These are phyloP conservation scores for Cadophora gregata DNA, from an alignment of 2,329 filamentous ascomycete genomes.

Conservation along the genomic window DNA sequence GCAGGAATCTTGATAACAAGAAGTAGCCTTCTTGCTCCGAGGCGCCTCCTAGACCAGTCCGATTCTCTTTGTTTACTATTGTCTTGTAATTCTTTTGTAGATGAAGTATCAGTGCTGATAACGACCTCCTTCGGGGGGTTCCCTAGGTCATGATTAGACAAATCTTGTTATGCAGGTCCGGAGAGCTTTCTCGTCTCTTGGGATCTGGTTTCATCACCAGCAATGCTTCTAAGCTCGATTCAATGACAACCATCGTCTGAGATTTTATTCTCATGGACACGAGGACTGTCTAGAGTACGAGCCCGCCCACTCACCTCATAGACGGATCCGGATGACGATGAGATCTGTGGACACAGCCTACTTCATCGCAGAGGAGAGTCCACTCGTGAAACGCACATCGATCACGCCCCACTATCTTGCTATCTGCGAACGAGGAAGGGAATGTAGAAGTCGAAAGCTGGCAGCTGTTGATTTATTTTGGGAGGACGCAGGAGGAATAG, in stretches of 20 bases:
- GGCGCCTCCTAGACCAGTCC: slow-evolving; percentile 10
- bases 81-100: slow-evolving; percentile 20
- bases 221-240: slow-evolving; percentile 20
- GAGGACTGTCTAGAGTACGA: not conserved
- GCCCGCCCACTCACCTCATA: not conserved
- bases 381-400: not conserved
- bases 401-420: not conserved
- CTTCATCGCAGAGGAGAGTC: not conserved
- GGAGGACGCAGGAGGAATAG: not conserved
- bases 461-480: not conserved
- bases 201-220: slow-evolving; percentile 24
- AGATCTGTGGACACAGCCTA: not conserved
- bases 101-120: slow-evolving; percentile 35
- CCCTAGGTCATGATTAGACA: slow-evolving; percentile 40
- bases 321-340: slow-evolving; percentile 11
- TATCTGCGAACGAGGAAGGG: not conserved
- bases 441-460: not conserved
- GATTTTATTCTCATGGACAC: too few relatives aligned
- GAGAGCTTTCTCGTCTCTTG: slow-evolving; percentile 26
- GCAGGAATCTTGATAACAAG: slow-evolving; percentile 21
- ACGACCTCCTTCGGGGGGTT: slow-evolving; percentile 33
- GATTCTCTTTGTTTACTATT: slow-evolving; percentile 20
- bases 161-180: slow-evolving; percentile 28
- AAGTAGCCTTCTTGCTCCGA: slow-evolving; percentile 29
- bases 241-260: not conserved